Percentiles rank a stretch among this genome's conserved stretches.
Evolutionary conservation across 192 early-diverging fungal genomes (phyloP).

Genomic region (Kickxella alabastrina): DNA sequence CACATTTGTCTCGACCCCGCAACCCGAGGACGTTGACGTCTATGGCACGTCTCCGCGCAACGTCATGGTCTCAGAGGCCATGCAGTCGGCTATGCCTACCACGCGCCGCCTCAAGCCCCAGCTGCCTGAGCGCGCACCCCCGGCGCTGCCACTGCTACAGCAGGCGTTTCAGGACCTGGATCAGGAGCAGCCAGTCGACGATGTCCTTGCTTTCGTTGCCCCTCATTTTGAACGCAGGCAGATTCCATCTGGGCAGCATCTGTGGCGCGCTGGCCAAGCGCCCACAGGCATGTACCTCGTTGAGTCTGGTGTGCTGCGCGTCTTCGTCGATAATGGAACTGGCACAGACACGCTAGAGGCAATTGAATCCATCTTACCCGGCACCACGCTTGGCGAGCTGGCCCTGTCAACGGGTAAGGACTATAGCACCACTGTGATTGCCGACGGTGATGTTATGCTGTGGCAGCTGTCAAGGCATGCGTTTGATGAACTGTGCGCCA

Average conservation of each 20-base stretch:
- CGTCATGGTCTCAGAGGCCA: conserved; percentile 41
- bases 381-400: conserved; percentile 88
- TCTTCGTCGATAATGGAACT: conserved; percentile 40
- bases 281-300: conserved; percentile 69
- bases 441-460: conserved; percentile 60
- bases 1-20: conserved; percentile 28
- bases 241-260: conserved; percentile 52
- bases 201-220: conserved; percentile 57
- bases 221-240: conserved; percentile 64
- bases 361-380: conserved; percentile 84
- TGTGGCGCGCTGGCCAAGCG: conserved; percentile 65
- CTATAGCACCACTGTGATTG: conserved; percentile 59
- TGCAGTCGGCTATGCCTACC: conserved; percentile 33
- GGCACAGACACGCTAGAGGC: conserved; percentile 26
- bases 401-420: conserved; percentile 64
- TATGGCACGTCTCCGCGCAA: conserved; percentile 40
- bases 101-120: conserved; percentile 8
- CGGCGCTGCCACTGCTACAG: conserved; percentile 54
- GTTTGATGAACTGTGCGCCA: conserved; percentile 65
- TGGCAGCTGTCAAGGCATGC: conserved; percentile 68
- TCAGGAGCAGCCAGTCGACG: conserved; percentile 42
- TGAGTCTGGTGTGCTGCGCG: conserved; percentile 68
- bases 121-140: conserved; percentile 12
- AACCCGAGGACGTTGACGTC: conserved; percentile 21
- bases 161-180: conserved; percentile 66